Evolutionary conservation across 345 rosid genomes (phyloP).

Genomic region (Sapria himalayana): DNA sequence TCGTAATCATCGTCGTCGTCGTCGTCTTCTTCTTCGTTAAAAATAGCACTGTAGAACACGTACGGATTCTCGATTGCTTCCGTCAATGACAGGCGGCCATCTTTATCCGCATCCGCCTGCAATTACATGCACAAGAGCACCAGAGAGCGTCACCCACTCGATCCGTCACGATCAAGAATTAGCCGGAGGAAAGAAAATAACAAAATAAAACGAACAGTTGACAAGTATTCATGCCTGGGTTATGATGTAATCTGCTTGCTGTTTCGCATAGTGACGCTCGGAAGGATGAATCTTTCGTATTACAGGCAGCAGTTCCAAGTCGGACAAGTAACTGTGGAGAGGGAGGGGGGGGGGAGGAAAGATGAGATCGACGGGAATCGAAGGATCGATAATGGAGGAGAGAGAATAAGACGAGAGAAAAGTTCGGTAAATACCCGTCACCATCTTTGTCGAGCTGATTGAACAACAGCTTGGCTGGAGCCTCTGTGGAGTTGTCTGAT

Average conservation of each 20-base stretch:
- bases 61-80: conserved; percentile 93
- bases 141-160: too few relatives aligned
- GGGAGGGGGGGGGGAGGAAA: too few relatives aligned
- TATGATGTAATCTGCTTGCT: conserved; percentile 78
- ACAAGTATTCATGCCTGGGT: conserved; percentile 83
- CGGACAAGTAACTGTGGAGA: conserved; percentile 38
- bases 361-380: too few relatives aligned
- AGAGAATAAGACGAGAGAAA: not conserved
- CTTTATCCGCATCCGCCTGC: conserved; percentile 85
- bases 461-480: conserved; percentile 55
- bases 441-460: conserved; percentile 73
- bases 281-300: conserved; percentile 88
- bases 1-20: conserved; percentile 35
- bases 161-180: too few relatives aligned
- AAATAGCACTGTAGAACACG: conserved; percentile 81
- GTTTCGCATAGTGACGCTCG: conserved; percentile 80
- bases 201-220: too few relatives aligned
- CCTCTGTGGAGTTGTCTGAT: conserved; percentile 43
- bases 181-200: too few relatives aligned
- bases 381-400: too few relatives aligned
- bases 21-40: conserved; percentile 54
- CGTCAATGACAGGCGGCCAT: conserved; percentile 43
- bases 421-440: conserved; percentile 38
- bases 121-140: conserved; percentile 6
- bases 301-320: conserved; percentile 49